A percentile compares a stretch with the other conserved stretches of the same genome.
Evolutionary conservation across 2,329 filamentous ascomycete species (phyloP).

Genomic region (Trichoderma simmonsii): DNA sequence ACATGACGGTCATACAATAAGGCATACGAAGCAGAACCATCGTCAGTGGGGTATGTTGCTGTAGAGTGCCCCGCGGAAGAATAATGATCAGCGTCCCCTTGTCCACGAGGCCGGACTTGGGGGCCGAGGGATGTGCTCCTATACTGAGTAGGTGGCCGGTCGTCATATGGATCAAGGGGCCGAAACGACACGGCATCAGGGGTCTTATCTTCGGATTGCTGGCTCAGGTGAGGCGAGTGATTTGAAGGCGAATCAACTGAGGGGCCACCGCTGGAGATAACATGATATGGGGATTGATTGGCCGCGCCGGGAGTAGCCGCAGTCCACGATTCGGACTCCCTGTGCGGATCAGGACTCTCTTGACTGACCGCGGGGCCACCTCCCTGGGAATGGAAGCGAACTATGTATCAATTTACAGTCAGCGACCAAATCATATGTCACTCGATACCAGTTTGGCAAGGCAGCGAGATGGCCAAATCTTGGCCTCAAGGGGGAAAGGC

Average conservation of each 20-base stretch:
- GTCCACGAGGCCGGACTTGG: background rate
- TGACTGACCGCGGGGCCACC: constrained; percentile 13
- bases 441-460: background rate
- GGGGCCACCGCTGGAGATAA: background rate
- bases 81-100: background rate
- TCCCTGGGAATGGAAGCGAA: constrained; percentile 24
- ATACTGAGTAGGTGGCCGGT: background rate
- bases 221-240: background rate
- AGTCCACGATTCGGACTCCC: constrained; percentile 1
- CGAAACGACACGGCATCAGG: background rate
- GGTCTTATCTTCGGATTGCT: background rate
- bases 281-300: background rate
- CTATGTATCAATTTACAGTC: constrained; percentile 14
- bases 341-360: background rate
- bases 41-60: background rate
- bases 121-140: constrained; percentile 3
- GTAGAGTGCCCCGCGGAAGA: background rate
- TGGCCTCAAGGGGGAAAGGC: background rate
- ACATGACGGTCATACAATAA: constrained; percentile 1
- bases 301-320: background rate
- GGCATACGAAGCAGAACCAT: background rate
- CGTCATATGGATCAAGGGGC: background rate
- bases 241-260: background rate
- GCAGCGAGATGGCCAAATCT: background rate
- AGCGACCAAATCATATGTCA: background rate